Conservation (phyloP, 306 rosid species). For the Cicer arietinum region DNA sequence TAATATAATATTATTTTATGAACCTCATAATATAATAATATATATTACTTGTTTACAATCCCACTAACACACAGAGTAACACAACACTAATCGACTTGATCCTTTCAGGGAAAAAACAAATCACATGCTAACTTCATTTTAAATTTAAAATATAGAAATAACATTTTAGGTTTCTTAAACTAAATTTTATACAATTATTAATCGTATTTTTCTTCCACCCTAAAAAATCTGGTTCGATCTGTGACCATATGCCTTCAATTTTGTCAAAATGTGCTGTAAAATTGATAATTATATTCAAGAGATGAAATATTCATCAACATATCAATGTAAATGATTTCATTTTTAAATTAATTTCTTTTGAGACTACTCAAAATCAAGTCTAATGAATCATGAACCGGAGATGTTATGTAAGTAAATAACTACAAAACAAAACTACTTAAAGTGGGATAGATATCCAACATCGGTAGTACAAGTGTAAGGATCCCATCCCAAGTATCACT, state of each 20-base stretch:
- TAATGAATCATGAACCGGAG: background rate
- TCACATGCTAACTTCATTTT: too few relatives aligned
- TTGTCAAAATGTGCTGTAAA: slow-evolving; percentile 23
- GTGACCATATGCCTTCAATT: background rate
- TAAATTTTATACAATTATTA: too few relatives aligned
- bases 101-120: too few relatives aligned
- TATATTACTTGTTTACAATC: too few relatives aligned
- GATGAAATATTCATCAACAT: slow-evolving; percentile 26
- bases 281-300: slow-evolving; percentile 11
- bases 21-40: too few relatives aligned
- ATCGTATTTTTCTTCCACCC: too few relatives aligned
- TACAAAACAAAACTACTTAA: background rate
- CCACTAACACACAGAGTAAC: too few relatives aligned
- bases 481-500: slow-evolving; percentile 6
- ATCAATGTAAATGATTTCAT: slow-evolving; percentile 14
- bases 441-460: slow-evolving; percentile 33
- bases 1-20: too few relatives aligned
- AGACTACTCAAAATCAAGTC: slow-evolving; percentile 10
- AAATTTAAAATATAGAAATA: too few relatives aligned
- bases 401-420: slow-evolving; percentile 2
- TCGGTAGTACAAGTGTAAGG: slow-evolving; percentile 14
- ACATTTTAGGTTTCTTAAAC: too few relatives aligned
- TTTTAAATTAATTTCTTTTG: slow-evolving; percentile 5
- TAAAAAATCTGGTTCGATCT: too few relatives aligned
- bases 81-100: too few relatives aligned